Evolutionary conservation across 441 rosid species (phyloP), one percentile per base, ranked within the genome.

Genomic region (Populus tomentosa): DNA sequence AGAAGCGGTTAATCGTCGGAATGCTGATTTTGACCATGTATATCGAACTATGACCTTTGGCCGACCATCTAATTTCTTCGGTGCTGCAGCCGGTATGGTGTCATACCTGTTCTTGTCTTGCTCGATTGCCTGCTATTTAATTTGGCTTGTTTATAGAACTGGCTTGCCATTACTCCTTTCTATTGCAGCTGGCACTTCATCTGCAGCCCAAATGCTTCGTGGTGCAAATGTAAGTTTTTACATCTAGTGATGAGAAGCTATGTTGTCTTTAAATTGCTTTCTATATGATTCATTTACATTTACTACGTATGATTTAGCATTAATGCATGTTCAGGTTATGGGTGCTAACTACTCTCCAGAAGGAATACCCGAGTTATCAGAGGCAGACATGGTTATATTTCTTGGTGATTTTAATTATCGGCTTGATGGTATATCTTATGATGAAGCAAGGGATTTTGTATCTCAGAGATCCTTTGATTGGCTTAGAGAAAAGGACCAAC

Each of bases 401-500:
- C 86, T 88, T 35, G 99, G 99, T 5, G 99, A 97, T 82, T 92
- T 97, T 77, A 97, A 94, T 84, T 97, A 94, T 84, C 86, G 99
- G 77, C 94, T 97, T 63, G 93, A 89, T 80, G 98, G 92, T 69
- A 97, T 97, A 82, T 90, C 99, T 74, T 97, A 93, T 76, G 99
- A 97, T 81, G 98, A 97, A 89, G 99, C 99, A 74, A 86, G 99
- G 84, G 98, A 97, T 83, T 94, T 94, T 75, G 93, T 97, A 70
- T 94, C 99, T 20, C 99, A 94, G 82, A 93, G 99, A 86, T 86
- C 94, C 87, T 94, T 94, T 67, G 98, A 97, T 81, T 94, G 99
- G 99, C 98, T 94, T 73, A 91, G 97, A 91, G 98, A 94, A 86
- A 93, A 83, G 79, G 98, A 97, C 88, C 99, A 97, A 85, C 97